Base-by-base conservation (phyloP, 2,329 filamentous ascomycete species). In the Pseudogymnoascus sp. region DNA sequence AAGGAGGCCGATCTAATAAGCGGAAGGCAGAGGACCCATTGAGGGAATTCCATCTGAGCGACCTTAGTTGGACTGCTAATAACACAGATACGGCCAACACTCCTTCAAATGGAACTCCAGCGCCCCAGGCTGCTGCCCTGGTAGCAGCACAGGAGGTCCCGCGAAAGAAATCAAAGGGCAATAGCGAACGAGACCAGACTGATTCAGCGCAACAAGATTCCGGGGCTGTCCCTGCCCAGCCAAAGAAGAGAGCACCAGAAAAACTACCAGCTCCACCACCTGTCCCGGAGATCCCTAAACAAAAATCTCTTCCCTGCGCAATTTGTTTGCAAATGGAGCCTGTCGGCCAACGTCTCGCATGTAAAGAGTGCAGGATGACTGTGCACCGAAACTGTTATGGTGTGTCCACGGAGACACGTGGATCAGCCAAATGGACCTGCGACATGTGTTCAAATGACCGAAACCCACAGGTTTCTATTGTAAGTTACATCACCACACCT, bases 371-470 rank as follows among this genome's bases (percentile, higher is more conserved):
- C 74, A 88, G 91, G 61, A 78, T 99, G 74, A 92, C 92, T 3
- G 93, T 97, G 25, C 94, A 99, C 74, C 88, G 90, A 61, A 85
- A 86, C 65, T 99, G 94, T 75, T 99, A 97, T 72, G 94, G 94
- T n/a, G 81, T 97, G 33, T 67, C 83, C 39, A 85, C 88, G 51
- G 85, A 88, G 59, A 76, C 75, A 62, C 84, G 90, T 8, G 82
- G 81, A 61, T 82, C 85, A 33, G 83, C 81, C 48, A 96, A 96
- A 75, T 99, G 94, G 94, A 84, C 88, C 41, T 99, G 94, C 74
- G 94, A 97, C 75, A 96, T 92, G 84, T 99, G 94, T 75, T 81
- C 86, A 38, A 99, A 99, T 71, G 94, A 99, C 72, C 91, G 92
- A 73, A 93, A 88, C 70, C 92, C 93, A 4, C 87, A 91, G 67